A percentile compares a stretch with the other conserved stretches of the same genome.
These are phyloP conservation scores for Epichloe sylvatica DNA, from an alignment of 2,329 filamentous ascomycete genomes.

Conservation along the genomic window DNA sequence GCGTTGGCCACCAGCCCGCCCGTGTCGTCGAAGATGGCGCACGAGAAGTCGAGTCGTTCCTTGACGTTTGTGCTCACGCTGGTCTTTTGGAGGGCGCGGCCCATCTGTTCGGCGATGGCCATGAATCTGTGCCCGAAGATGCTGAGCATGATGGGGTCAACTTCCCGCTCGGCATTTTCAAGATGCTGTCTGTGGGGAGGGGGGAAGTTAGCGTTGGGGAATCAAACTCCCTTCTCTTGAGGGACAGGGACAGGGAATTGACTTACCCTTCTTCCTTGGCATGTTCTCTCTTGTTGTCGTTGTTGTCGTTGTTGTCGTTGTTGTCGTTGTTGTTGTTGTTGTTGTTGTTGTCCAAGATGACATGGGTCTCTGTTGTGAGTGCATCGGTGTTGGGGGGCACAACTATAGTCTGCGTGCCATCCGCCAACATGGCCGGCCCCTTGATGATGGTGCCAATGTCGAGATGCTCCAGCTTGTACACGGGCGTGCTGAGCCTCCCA, in stretches of 20 bases:
- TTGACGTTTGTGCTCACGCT: slow-evolving; percentile 73
- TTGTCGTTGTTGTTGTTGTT: too few relatives aligned
- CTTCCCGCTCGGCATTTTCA: slow-evolving; percentile 11
- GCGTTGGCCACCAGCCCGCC: slow-evolving; percentile 68
- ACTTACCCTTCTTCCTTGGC: slow-evolving; percentile 19
- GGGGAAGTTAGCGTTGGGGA: neutral
- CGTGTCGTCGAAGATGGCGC: slow-evolving; percentile 62
- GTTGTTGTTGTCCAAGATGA: slow-evolving; percentile 60
- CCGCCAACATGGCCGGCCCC: slow-evolving; percentile 76
- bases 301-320: too few relatives aligned
- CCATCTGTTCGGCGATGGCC: slow-evolving; percentile 79
- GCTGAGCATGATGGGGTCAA: slow-evolving; percentile 67
- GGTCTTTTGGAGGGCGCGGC: slow-evolving; percentile 64
- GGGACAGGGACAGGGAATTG: neutral
- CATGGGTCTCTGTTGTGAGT: slow-evolving; percentile 69
- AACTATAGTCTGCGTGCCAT: slow-evolving; percentile 83
- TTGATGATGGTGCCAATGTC: slow-evolving; percentile 55
- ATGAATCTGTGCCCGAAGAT: slow-evolving; percentile 77
- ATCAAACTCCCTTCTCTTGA: too few relatives aligned
- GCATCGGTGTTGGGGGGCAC: slow-evolving; percentile 69
- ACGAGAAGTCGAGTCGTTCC: slow-evolving; percentile 70
- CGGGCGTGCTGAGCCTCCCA: slow-evolving; percentile 60
- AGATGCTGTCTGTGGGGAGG: slow-evolving; percentile 7
- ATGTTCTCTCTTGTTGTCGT: slow-evolving; percentile 34
- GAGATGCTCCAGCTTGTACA: slow-evolving; percentile 70